These are phyloP conservation scores for Microglena sp. DNA, from an alignment of 139 green algal genomes.

Conservation along the genomic window DNA sequence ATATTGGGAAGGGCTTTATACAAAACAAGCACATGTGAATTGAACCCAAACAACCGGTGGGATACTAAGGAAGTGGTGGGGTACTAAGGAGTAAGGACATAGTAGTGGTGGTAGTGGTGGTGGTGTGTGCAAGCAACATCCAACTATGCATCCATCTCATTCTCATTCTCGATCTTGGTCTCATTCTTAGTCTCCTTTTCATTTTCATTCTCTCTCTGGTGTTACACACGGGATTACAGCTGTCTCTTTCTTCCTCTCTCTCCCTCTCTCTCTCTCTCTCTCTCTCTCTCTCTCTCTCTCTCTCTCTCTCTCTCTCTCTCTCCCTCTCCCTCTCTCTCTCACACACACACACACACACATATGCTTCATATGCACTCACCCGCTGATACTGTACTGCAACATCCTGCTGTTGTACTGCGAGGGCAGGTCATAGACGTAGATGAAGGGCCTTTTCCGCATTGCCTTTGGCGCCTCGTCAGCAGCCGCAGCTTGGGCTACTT, in stretches of 20 bases:
- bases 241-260: not conserved
- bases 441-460: not conserved
- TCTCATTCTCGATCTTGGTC: not conserved
- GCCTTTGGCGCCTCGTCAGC: not conserved
- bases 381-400: slow-evolving; percentile 50
- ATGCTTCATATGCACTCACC: no score
- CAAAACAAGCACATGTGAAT: no score
- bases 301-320: not conserved
- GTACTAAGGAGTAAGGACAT: no score
- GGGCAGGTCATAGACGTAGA: slow-evolving; percentile 13
- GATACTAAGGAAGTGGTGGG: no score
- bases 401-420: slow-evolving; percentile 23
- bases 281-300: not conserved
- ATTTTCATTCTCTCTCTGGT: not conserved
- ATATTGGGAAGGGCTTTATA: no score
- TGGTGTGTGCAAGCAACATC: no score
- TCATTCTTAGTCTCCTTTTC: not conserved
- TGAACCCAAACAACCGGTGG: no score
- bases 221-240: not conserved
- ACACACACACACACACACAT: no score
- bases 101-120: no score
- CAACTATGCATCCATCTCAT: not conserved
- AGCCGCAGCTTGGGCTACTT: not conserved
- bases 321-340: not conserved
- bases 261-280: not conserved